Evolutionary conservation across 768 basidiomycete species (phyloP), one percentile per base, ranked within the genome.

Genomic region (Rhizopogon vesiculosus): DNA sequence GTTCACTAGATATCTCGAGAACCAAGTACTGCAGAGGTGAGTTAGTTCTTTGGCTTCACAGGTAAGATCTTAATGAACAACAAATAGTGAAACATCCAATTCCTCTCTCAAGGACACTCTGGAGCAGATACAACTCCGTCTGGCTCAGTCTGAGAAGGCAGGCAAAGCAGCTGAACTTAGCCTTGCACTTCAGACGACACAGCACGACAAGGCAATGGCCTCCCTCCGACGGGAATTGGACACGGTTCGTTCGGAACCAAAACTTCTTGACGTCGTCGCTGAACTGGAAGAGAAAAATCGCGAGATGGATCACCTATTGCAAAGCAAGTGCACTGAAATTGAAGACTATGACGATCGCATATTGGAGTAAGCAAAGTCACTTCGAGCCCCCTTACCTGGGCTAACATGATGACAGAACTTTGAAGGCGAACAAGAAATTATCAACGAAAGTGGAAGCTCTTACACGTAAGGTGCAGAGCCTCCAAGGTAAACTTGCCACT

Each of bases 291-390:
- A 88, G 64, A 82, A 80, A 59, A 87, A 85, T 61, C 78, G 74
- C 38, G 87, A 91, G 66, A 86, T 91, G 84, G 90, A 92, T 61
- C 82, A 84, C 44, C 72, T 89, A 43, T 71, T 92, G 43, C 77
- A 77, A 55, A 74, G 70, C 42, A 92, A 91, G 68, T 88, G 85
- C 57, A 68, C 76, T 13, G 90, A 92, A 71, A 89, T 92, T 54
- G 90, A 92, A 64, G 88, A 87, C 62, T 89, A 92, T 54, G 90
- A 93, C 62, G 91, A 93, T 64, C 82, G 82, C 38, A 82, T 84
- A 51, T 81, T 92, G 57, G 87, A 86, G 90, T 92, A 70, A 61
- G 86, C 76, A 15, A 33, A 16, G 58, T 59, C 29, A 9, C 40
- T 28, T 43, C n/a, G 8, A 22, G 16, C 48, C 50, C 48, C 61